Evolutionary conservation across 257 asterid genomes (phyloP), one percentile per base, ranked within the genome.

Genomic region (Nicotiana benthamiana): DNA sequence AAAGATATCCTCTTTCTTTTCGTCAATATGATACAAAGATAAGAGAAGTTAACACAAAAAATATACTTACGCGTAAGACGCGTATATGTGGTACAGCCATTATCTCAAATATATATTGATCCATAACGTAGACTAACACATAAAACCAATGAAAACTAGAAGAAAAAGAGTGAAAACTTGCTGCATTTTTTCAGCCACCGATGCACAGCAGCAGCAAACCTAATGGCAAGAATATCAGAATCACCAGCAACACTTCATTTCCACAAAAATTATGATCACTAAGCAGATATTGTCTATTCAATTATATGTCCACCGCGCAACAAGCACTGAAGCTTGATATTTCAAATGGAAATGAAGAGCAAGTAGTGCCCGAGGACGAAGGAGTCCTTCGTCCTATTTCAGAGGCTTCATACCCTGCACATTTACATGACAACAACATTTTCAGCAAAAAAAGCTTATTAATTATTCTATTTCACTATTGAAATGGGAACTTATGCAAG

Each of bases 401-500:
- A 81, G 80, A 75, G 84, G 84, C 81, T 81, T 81, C 53, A 81
- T 81, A 61, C 81, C 80, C 84, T 81, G 53, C 65, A 61, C 26
- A 74, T 30, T 56, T 54, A 36, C 16, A 43, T 43, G 11, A 8
- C 46, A 53, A 54, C 62, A 56, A 10, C 36, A 8, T n/a, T n/a
- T n/a, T 27, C 36, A 53, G 28, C 27, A n/a, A n/a, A 4, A 30
- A 18, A 32, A 60, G 3, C 24, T 6, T 4, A 26, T 36, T 43
- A 65, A 24, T n/a, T 46, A 12, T 72, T 46, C 78, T 0, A 46
- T 46, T 65, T 46, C 22, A 16, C 13, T 24, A n/a, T 24, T 72
- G 78, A 72, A 18, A 53, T 65, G 0, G 11, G 20, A 30, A 34
- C 16, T 32, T 10, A 6, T n/a, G 57, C 46, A 20, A 43, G 30